Conservation (phyloP, 169 alveolate species). For the Plasmodium reichenowi region DNA sequence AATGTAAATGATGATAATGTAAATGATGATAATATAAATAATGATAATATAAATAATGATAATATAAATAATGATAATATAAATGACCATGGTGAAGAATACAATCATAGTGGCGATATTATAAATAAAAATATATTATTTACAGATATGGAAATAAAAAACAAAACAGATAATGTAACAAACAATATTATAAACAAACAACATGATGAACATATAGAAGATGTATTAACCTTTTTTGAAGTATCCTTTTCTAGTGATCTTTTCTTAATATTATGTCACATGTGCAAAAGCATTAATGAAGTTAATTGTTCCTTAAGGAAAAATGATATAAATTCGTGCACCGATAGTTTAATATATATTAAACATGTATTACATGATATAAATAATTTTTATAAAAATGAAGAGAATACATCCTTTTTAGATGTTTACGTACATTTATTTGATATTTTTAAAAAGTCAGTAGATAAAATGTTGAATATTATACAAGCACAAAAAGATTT, state of each 20-base stretch:
- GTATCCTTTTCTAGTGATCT: slow-evolving; percentile 49
- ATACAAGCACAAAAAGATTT: neutral
- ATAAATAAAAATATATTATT: too few species aligned
- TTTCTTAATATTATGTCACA: slow-evolving; percentile 19
- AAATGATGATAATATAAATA: too few species aligned
- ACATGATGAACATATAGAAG: neutral
- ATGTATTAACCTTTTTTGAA: slow-evolving; percentile 45
- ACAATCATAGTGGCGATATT: too few species aligned
- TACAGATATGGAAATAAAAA: neutral
- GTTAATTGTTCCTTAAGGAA: slow-evolving; percentile 9
- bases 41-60: too few species aligned
- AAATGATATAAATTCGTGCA: slow-evolving; percentile 10
- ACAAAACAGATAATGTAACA: neutral
- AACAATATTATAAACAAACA: neutral
- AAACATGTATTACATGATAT: neutral
- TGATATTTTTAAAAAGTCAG: slow-evolving; percentile 1
- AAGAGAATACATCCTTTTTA: slow-evolving; percentile 13
- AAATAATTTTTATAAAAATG: slow-evolving; percentile 9
- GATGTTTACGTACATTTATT: slow-evolving; percentile 2
- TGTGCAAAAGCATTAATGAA: slow-evolving; percentile 46
- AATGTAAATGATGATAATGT: too few species aligned
- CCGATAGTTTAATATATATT: neutral
- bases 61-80: too few species aligned
- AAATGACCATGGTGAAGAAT: too few species aligned
- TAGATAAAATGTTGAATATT: slow-evolving; percentile 11